phyloP scores from a whole-genome alignment of 106 monocot species.

The Dioscorea dumetorum region DNA sequence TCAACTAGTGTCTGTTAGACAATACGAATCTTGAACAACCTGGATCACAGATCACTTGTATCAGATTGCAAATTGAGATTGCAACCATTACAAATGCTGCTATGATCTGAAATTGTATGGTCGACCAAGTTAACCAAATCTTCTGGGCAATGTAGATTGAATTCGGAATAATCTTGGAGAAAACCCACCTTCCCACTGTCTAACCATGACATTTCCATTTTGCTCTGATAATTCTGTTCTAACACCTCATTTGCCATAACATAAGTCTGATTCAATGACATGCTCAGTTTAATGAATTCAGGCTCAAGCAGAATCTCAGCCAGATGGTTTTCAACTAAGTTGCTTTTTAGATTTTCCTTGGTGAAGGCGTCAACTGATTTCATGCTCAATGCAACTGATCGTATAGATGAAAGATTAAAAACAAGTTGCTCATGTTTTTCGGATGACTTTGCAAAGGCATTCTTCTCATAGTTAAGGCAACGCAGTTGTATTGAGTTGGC shows the following conservation, averaged over 20 bases:
- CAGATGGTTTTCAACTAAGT: conserved; percentile 27
- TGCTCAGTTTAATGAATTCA: conserved; percentile 39
- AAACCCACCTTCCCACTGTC: not conserved
- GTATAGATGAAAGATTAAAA: conserved; percentile 44
- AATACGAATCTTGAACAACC: too few species aligned
- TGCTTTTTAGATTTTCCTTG: conserved; percentile 34
- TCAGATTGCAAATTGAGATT: conserved; percentile 6
- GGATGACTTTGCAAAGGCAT: conserved; percentile 1
- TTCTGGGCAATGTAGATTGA: conserved; percentile 25
- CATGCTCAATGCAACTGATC: conserved; percentile 59
- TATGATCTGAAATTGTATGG: conserved; percentile 16
- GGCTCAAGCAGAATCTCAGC: conserved; percentile 39
- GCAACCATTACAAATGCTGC: conserved; percentile 1
- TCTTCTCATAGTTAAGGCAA: conserved; percentile 22
- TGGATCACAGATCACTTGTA: not conserved
- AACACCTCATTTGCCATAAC: conserved; percentile 9
- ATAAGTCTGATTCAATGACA: conserved; percentile 29
- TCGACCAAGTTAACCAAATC: conserved; percentile 62
- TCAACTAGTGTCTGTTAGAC: too few species aligned
- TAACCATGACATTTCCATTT: not conserved
- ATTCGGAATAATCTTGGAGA: conserved; percentile 2
- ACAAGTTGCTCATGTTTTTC: conserved; percentile 25
- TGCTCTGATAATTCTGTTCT: not conserved
- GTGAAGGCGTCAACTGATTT: conserved; percentile 59
- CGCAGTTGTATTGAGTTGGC: conserved; percentile 45